A percentile compares a stretch with the other conserved stretches of the same genome.
phyloP scores from a whole-genome alignment of 208 protist genomes.

The Trichomonas gallinae region DNA sequence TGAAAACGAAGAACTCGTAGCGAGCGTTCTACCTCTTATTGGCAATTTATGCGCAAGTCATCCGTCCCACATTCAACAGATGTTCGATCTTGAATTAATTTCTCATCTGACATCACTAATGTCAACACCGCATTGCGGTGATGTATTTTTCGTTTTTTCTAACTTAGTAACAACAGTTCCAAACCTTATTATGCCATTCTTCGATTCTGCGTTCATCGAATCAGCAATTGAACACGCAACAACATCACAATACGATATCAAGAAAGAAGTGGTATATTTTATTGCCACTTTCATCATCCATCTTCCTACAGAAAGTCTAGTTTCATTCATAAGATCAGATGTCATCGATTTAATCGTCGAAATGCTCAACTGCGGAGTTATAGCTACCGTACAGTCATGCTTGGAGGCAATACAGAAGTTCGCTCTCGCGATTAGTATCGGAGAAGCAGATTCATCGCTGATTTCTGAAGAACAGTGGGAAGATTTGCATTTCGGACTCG shows the following conservation, averaged over 20 bases:
- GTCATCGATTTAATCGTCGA: background rate
- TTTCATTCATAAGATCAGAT: background rate
- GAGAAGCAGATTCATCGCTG: background rate
- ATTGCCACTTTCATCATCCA: background rate
- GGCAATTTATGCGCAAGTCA: background rate
- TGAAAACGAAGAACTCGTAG: background rate
- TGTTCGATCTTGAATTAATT: background rate
- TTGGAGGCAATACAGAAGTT: background rate
- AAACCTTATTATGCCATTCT: background rate
- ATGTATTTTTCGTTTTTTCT: background rate
- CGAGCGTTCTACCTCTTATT: background rate
- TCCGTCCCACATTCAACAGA: background rate
- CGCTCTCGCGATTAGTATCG: background rate
- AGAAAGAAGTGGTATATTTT: background rate
- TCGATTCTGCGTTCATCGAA: background rate
- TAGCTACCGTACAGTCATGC: background rate
- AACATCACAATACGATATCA: background rate
- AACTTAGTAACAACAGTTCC: background rate
- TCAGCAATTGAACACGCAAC: background rate
- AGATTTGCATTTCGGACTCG: background rate
- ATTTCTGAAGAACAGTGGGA: background rate
- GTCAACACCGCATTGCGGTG: background rate
- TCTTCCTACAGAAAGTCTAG: background rate
- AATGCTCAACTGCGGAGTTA: background rate
- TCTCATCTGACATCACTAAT: background rate